These are phyloP conservation scores for Trebouxia sp. DNA, from an alignment of 139 green algal genomes.

Conservation along the genomic window DNA sequence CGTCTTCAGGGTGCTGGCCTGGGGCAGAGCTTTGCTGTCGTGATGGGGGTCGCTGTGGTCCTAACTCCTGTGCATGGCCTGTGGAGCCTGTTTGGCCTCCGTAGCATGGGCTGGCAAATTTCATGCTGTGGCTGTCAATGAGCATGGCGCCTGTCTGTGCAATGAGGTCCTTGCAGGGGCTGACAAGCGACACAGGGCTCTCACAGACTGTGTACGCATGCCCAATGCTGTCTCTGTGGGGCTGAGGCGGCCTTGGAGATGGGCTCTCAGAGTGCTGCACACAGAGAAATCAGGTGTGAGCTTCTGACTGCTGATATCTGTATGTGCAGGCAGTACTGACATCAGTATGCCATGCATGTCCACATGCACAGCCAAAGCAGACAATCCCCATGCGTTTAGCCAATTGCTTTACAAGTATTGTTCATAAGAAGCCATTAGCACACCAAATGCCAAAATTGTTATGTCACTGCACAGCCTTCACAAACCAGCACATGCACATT, in stretches of 20 bases:
- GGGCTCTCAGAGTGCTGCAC: slow-evolving; percentile 10
- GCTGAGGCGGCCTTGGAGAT: background rate
- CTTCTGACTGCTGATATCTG: background rate
- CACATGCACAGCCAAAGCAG: no score
- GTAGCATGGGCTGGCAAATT: slow-evolving; percentile 1
- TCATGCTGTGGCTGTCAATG: background rate
- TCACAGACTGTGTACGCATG: background rate
- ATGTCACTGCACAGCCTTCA: no score
- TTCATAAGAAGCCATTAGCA: no score
- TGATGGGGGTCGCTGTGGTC: background rate
- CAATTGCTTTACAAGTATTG: no score
- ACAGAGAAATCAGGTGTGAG: background rate
- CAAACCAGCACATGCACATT: no score
- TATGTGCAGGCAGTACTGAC: background rate
- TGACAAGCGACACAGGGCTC: background rate
- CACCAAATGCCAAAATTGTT: no score
- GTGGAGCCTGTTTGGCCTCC: background rate
- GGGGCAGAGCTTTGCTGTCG: background rate
- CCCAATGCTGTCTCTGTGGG: background rate
- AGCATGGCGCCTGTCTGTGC: slow-evolving; percentile 12
- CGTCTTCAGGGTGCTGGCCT: no score
- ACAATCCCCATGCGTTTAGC: no score
- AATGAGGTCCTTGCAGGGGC: background rate
- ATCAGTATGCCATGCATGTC: background rate
- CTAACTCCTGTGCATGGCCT: background rate